Base-by-base conservation (phyloP, 352 stramenopile species). In the Globisporangium echinulatum region DNA sequence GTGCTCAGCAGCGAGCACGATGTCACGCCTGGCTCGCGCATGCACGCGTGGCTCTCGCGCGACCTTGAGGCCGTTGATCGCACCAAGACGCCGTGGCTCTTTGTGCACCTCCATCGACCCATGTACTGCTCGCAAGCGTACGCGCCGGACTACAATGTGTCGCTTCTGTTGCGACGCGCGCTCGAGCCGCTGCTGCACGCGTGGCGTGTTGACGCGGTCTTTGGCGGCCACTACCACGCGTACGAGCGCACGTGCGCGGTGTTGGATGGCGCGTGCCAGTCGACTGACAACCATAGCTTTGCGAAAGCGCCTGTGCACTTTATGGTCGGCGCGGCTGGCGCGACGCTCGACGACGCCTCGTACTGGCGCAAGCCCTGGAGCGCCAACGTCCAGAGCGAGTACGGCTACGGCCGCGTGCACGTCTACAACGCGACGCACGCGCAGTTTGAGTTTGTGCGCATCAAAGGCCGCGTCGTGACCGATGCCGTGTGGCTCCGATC, bases 1-100 rank as follows among this genome's bases (percentile, higher is more conserved):
- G 83, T 97, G 50, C 86, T 98, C 53, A 93, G 77, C 33, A 91
- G 82, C 19, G 94, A 98, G 63, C 90, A 98, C 63, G 78, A 98
- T 70, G 85, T 93, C 63, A 76, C 74, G 1, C 66, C 62, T 17
- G 91, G 86, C 11, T 96, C 88, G 4, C 64, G 63, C 36, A 92
- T 98, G 69, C 93, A 96, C 62, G 62, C 75, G 43, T 98, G 90
- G 83, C 63, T 98, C 39, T 73, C 96, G 59, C 62, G 71, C 8
- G 88, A 97, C 59, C 68, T 98, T 44, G 68, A 73, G 53, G 58
- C 40, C 43, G 79, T 98, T 2, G 81, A 98, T 66, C 75, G 94
- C 42, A 71, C 55, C 1, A 67, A 87, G 56, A 97, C 87, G 13
- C 94, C 94, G 19, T 98, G 93, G 93, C 54, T 98, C 17, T 73